phyloP scores from a whole-genome alignment of 2,329 filamentous ascomycete species.

The Fusarium algeriense region DNA sequence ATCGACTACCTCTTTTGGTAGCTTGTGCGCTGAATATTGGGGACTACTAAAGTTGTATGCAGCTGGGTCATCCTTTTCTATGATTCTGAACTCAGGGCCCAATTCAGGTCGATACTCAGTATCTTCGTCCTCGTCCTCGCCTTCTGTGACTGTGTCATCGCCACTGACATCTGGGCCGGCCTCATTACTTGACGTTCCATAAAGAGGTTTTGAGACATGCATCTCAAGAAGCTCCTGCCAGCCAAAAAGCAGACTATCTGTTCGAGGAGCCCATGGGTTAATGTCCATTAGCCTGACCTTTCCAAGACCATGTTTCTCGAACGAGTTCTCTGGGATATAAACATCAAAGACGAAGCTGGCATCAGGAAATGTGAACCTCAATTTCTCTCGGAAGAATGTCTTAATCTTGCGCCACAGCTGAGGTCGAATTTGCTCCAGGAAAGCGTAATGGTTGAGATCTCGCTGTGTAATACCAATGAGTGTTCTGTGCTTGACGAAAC shows the following conservation, averaged over 20 bases:
- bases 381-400: slow-evolving; percentile 79
- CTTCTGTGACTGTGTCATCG: slow-evolving; percentile 54
- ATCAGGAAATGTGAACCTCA: slow-evolving; percentile 85
- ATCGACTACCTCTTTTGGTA: slow-evolving; percentile 92
- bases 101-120: slow-evolving; percentile 68
- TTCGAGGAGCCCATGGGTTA: slow-evolving; percentile 92
- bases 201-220: slow-evolving; percentile 69
- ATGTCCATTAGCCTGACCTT: slow-evolving; percentile 90
- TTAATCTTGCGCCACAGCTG: slow-evolving; percentile 76
- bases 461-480: slow-evolving; percentile 89
- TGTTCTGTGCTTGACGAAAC: slow-evolving; percentile 87
- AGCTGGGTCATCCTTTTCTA: slow-evolving; percentile 87
- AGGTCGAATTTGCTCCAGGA: slow-evolving; percentile 74
- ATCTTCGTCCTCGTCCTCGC: slow-evolving; percentile 54
- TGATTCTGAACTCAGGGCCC: slow-evolving; percentile 82
- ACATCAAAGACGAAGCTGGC: slow-evolving; percentile 90
- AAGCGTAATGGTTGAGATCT: slow-evolving; percentile 91
- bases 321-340: slow-evolving; percentile 80
- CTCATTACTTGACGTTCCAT: slow-evolving; percentile 57
- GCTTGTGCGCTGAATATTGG: slow-evolving; percentile 94
- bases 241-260: slow-evolving; percentile 88
- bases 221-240: slow-evolving; percentile 88
- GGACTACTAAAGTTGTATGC: slow-evolving; percentile 87
- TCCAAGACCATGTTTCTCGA: slow-evolving; percentile 71
- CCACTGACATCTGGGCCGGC: slow-evolving; percentile 53